Conservation (phyloP, 306 rosid species). For the Castanea mollissima region DNA sequence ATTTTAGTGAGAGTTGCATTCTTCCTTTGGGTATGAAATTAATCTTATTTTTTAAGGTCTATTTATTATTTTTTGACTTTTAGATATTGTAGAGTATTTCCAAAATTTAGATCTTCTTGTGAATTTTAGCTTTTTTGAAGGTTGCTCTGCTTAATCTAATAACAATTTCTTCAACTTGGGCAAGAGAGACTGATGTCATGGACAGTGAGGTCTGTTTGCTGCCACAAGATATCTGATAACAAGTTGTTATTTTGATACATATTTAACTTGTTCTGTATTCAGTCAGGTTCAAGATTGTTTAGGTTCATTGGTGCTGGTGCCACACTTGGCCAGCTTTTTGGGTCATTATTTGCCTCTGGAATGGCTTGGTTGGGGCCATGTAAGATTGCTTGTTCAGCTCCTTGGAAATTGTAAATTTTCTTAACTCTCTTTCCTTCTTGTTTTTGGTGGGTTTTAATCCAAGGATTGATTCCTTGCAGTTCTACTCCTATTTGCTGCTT, state of each 20-base stretch:
- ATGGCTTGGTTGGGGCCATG: constrained; percentile 96
- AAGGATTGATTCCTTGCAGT: constrained; percentile 39
- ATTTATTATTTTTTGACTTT: constrained; percentile 9
- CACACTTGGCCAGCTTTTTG: constrained; percentile 96
- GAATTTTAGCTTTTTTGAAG: constrained; percentile 34
- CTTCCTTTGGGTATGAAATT: constrained; percentile 81
- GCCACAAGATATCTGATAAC: constrained; percentile 22
- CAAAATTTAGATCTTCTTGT: constrained; percentile 17
- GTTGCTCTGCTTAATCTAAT: constrained; percentile 61
- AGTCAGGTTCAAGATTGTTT: constrained; percentile 99
- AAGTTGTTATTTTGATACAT: constrained; percentile 1
- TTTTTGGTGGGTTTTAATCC: constrained; percentile 8
- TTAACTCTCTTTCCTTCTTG: not conserved
- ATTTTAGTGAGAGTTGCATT: constrained; percentile 80
- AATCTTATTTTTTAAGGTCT: not conserved
- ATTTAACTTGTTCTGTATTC: constrained; percentile 51
- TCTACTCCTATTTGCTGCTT: constrained; percentile 82
- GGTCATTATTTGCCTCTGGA: constrained; percentile 86
- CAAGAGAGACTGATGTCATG: constrained; percentile 91
- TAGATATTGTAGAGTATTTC: constrained; percentile 16
- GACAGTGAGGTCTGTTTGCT: constrained; percentile 66
- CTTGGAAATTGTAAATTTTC: constrained; percentile 14
- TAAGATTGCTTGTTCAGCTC: constrained; percentile 40
- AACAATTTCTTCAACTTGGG: constrained; percentile 92
- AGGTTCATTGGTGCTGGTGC: constrained; percentile 99